Evolutionary conservation across 192 early-diverging fungal genomes (phyloP), one percentile per base, ranked within the genome.

Genomic region (Backusella luteola): DNA sequence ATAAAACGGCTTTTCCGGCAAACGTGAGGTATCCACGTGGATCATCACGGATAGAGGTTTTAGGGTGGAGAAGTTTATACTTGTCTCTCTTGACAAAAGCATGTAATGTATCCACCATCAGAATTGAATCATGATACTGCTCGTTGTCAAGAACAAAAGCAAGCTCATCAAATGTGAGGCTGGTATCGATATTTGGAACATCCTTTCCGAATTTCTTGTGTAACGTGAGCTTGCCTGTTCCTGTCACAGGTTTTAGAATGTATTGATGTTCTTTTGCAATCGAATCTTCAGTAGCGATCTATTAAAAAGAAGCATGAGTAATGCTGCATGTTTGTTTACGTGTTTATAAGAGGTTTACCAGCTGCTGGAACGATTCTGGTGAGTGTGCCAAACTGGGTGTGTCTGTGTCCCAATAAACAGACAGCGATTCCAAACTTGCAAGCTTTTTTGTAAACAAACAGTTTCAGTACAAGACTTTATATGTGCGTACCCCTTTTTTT

Each of bases 31-130:
- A 96, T 8, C 85, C 91, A 39, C 69, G 81, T n/a, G 95, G 94
- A 80, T 96, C 90, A 77, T 90, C 82, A 76, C 86, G 92, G 69
- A 96, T 85, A 1, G 88, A 83, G 9, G 85, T 90, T 12, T 94
- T 92, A 9, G 97, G 97, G 6, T 92, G 89, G 80, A 93, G 94
- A 79, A 90, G 91, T 72, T 92, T 89, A 85, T 96, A 98, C 21
- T 80, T 71, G 73, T 80, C 74, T 42, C 71, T 67, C 21, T 80
- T 80, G 7, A 81, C 67, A 63, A 46, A 63, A 12, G 75, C 36
- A 49, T 81, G 79, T 26, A 81, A 77, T 21, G 36, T 49, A 66
- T 81, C 79, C 2, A 93, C 81, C n/a, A 95, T 80, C 23, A 92
- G 73, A 74, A 95, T 83, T 2, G 85, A 80, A 67, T 91, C 91